These are phyloP conservation scores for Exophiala calicioides DNA, from an alignment of 2,329 filamentous ascomycete species.

Conservation along the genomic window DNA sequence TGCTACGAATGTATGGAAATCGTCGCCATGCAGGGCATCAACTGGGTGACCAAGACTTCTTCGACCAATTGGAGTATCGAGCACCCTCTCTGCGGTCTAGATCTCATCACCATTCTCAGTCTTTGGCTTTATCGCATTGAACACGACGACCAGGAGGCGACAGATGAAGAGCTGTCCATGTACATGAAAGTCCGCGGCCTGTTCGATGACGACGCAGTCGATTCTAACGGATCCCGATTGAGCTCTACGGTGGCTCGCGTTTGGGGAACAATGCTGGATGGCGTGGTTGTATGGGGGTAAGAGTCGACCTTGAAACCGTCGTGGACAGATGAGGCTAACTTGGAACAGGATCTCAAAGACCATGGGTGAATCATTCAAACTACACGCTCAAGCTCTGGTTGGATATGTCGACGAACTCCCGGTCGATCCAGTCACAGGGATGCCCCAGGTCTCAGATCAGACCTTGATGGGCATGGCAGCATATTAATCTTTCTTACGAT, in stretches of 20 bases:
- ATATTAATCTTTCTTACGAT: constrained; percentile 23
- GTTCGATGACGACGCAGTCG: constrained; percentile 87
- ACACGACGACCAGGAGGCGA: constrained; percentile 92
- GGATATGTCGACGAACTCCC: constrained; percentile 84
- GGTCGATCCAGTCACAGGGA: constrained; percentile 40
- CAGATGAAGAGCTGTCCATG: constrained; percentile 81
- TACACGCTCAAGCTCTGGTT: constrained; percentile 90
- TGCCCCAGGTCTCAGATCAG: constrained; percentile 29
- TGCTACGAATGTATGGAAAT: constrained; percentile 98
- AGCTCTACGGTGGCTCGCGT: constrained; percentile 94
- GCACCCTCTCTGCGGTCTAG: constrained; percentile 92
- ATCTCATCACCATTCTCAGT: constrained; percentile 96
- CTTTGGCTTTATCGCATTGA: constrained; percentile 98
- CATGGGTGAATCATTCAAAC: constrained; percentile 97
- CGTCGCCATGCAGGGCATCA: constrained; percentile 87
- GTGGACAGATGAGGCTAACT: constrained; percentile 38
- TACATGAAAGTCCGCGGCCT: constrained; percentile 60
- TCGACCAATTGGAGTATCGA: constrained; percentile 99
- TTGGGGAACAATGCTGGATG: constrained; percentile 97
- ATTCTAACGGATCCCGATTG: constrained; percentile 65
- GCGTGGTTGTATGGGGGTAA: constrained; percentile 99
- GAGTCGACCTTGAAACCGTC: constrained; percentile 44
- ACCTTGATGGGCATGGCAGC: constrained; percentile 28
- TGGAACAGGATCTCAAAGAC: constrained; percentile 62
- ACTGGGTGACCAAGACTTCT: constrained; percentile 96